Evolutionary conservation across 257 asterid species (phyloP).

Genomic region (Capsicum rhomboideum): DNA sequence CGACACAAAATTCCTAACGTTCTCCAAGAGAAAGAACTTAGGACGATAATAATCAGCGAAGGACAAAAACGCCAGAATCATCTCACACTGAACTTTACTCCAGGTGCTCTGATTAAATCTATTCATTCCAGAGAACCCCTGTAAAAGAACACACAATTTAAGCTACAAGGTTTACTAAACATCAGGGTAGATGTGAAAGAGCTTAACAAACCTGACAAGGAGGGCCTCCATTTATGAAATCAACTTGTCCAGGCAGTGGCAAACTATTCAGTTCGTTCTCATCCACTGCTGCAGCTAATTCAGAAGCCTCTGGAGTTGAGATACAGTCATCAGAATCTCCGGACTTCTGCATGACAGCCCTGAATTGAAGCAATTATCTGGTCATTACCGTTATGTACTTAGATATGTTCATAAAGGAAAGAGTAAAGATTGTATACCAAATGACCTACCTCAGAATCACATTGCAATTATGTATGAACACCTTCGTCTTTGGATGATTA

Average conservation of each 20-base stretch:
- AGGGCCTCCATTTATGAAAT: constrained; percentile 96
- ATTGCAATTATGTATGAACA: constrained; percentile 77
- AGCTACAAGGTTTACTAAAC: constrained; percentile 6
- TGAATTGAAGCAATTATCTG: constrained; percentile 28
- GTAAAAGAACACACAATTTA: constrained; percentile 12
- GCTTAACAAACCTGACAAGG: constrained; percentile 80
- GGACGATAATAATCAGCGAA: constrained; percentile 95
- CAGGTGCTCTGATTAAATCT: constrained; percentile 86
- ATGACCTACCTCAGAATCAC: constrained; percentile 67
- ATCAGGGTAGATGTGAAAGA: background rate
- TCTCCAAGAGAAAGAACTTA: constrained; percentile 84
- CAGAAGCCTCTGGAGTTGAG: constrained; percentile 86
- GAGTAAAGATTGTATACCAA: background rate
- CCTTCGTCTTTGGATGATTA: constrained; percentile 73
- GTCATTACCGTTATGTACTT: background rate
- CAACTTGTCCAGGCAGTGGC: constrained; percentile 91
- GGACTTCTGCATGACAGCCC: constrained; percentile 88
- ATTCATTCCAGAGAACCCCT: constrained; percentile 99
- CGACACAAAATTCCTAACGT: constrained; percentile 86
- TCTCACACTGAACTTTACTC: constrained; percentile 98
- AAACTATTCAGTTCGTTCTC: constrained; percentile 54
- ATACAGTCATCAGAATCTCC: constrained; percentile 87
- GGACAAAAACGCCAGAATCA: constrained; percentile 89
- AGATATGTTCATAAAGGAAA: background rate
- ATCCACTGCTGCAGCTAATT: constrained; percentile 47